Conservation (phyloP, 2,329 filamentous ascomycete species). For the Gnomoniopsis smithogilvyi region DNA sequence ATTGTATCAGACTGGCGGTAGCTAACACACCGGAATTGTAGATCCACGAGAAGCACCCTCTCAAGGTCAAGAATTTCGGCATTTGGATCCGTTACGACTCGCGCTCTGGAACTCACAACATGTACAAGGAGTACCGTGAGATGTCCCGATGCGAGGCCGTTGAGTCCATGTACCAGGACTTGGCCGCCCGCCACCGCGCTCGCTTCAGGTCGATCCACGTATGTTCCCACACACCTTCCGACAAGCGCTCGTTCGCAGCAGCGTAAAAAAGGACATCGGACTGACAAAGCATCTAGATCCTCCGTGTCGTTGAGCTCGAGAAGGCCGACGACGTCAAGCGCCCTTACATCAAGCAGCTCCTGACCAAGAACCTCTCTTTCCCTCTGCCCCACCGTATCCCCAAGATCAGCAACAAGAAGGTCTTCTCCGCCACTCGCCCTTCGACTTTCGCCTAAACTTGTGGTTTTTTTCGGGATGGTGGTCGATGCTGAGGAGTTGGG, state of each 20-base stretch:
- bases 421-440: constrained; percentile 90
- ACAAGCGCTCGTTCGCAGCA: neutral
- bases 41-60: constrained; percentile 98
- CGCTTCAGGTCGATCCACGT: constrained; percentile 99
- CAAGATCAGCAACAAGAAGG: constrained; percentile 80
- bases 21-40: constrained; percentile 34
- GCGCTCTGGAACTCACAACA: constrained; percentile 99
- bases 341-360: constrained; percentile 99
- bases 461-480: constrained; percentile 45
- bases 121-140: constrained; percentile 99
- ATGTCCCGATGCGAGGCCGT: constrained; percentile 94
- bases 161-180: constrained; percentile 97
- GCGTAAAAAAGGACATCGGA: neutral
- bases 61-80: constrained; percentile 99
- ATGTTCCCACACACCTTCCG: constrained; percentile 42
- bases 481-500: constrained; percentile 18
- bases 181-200: constrained; percentile 97
- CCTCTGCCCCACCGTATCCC: constrained; percentile 94
- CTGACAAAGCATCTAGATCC: constrained; percentile 62
- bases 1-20: neutral
- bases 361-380: constrained; percentile 94
- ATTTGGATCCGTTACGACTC: constrained; percentile 99
- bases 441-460: constrained; percentile 89
- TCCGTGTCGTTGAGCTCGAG: constrained; percentile 96
- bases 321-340: constrained; percentile 93